Evolutionary conservation across 768 basidiomycete genomes (phyloP), one percentile per base, ranked within the genome.

Genomic region (Xanthoconium purpureum): DNA sequence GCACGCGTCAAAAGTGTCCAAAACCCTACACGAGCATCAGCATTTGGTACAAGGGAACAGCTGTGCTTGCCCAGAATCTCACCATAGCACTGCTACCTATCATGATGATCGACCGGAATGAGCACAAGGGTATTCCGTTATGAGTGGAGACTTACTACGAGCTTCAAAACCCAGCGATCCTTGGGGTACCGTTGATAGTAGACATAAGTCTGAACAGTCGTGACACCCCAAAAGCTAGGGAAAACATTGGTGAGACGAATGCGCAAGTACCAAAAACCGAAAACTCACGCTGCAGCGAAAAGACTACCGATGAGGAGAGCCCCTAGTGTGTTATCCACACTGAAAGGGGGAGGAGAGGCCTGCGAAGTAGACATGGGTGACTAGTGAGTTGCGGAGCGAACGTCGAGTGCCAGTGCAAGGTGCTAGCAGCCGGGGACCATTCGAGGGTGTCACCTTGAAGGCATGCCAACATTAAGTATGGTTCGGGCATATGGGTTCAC

Each of bases 1-100:
- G 42, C 70, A 73, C 0, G 78, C 77, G 62, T 84, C 81, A 53
- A 85, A 80, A 0, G 84, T 83, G 64, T 85, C 84, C 24, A 85
- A 61, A 5, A 71, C 55, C 78, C 66, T 65, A 20, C 13, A 24
- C n/a, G 10, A 20, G 6, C 3, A 30, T 65, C 18, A 57, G 20
- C 4, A 28, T 33, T 9, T 12, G 12, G 33, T 35, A 30, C 13
- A 14, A 9, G 18, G n/a, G 12, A 47, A 29, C 2, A 20, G 3
- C 8, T n/a, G 2, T 7, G 5, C 2, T 6, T 20, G 10, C 5
- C 3, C 12, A 15, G 14, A 1, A 20, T 17, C 37, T 28, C 17
- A 66, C 64, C 64, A 72, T 47, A 55, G 51, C 39, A 45, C 50
- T 30, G 44, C 62, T 40, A 58, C 54, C 52, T 72, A 70, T 40